Conservation (phyloP, 768 basidiomycete genomes). For the Asterophora parasitica region DNA sequence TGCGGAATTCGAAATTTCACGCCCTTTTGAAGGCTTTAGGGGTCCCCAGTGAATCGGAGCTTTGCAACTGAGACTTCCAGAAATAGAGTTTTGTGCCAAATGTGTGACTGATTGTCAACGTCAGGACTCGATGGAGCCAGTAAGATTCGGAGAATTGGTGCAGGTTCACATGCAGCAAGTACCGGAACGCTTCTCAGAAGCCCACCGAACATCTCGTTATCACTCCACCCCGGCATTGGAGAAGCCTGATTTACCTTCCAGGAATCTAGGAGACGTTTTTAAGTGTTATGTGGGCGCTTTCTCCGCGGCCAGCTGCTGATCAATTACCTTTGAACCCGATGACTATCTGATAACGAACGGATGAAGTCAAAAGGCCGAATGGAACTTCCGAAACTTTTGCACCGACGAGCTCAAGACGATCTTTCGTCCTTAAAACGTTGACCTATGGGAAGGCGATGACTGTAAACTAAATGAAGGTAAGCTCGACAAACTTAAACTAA, state of each 20-base stretch:
- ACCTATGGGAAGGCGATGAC: no score
- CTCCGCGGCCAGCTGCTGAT: conserved; percentile 9
- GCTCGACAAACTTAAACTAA: no score
- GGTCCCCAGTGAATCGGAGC: neutral
- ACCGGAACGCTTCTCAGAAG: neutral
- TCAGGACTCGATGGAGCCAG: neutral
- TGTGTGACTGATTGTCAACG: neutral
- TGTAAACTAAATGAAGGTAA: no score
- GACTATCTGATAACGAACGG: neutral
- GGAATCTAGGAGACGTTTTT: neutral
- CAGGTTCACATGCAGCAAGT: neutral
- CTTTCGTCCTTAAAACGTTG: no score
- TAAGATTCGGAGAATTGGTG: neutral
- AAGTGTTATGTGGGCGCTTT: neutral
- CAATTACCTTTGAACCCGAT: no score
- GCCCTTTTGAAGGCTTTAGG: conserved; percentile 4
- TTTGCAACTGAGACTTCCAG: neutral
- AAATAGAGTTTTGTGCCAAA: neutral
- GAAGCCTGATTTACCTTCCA: neutral
- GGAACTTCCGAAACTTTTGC: no score
- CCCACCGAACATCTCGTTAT: neutral
- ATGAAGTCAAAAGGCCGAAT: no score
- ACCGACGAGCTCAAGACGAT: no score
- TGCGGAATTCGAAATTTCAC: neutral
- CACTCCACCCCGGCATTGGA: neutral